phyloP scores from a whole-genome alignment of 2,329 filamentous ascomycete genomes.

The Clarireedia paspali region DNA sequence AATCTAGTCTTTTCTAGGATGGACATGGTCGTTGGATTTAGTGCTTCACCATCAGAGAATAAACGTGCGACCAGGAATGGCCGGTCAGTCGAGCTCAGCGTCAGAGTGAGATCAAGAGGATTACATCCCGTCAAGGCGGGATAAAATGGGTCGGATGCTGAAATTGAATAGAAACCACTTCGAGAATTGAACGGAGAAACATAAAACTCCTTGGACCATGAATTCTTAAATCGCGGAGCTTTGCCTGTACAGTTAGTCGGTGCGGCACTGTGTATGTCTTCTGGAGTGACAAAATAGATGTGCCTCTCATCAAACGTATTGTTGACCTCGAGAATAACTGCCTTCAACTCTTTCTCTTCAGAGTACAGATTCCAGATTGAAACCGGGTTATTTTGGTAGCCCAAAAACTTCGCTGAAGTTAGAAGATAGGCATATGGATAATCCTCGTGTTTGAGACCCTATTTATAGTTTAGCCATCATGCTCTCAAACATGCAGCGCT shows the following conservation, averaged over 20 bases:
- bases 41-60: slow-evolving; percentile 41
- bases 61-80: slow-evolving; percentile 55
- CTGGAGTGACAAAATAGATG: slow-evolving; percentile 52
- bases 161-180: slow-evolving; percentile 46
- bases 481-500: slow-evolving; percentile 10
- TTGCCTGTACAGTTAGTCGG: slow-evolving; percentile 12
- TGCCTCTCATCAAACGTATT: slow-evolving; percentile 69
- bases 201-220: slow-evolving; percentile 66
- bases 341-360: slow-evolving; percentile 44
- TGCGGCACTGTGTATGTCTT: slow-evolving; percentile 18
- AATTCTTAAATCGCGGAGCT: slow-evolving; percentile 36
- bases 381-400: slow-evolving; percentile 67
- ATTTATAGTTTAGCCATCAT: slow-evolving; percentile 15
- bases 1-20: slow-evolving; percentile 39
- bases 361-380: slow-evolving; percentile 77
- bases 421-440: slow-evolving; percentile 65
- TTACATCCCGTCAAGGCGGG: slow-evolving; percentile 38
- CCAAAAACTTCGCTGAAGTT: slow-evolving; percentile 61
- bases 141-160: slow-evolving; percentile 40
- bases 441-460: slow-evolving; percentile 49
- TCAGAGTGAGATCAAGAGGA: slow-evolving; percentile 57
- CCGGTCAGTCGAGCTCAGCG: slow-evolving; percentile 49
- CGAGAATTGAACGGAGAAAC: slow-evolving; percentile 67
- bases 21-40: slow-evolving; percentile 43
- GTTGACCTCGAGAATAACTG: slow-evolving; percentile 67